Evolutionary conservation across 2,329 filamentous ascomycete species (phyloP), one percentile per base, ranked within the genome.

Genomic region (Aspergillus caelatus): DNA sequence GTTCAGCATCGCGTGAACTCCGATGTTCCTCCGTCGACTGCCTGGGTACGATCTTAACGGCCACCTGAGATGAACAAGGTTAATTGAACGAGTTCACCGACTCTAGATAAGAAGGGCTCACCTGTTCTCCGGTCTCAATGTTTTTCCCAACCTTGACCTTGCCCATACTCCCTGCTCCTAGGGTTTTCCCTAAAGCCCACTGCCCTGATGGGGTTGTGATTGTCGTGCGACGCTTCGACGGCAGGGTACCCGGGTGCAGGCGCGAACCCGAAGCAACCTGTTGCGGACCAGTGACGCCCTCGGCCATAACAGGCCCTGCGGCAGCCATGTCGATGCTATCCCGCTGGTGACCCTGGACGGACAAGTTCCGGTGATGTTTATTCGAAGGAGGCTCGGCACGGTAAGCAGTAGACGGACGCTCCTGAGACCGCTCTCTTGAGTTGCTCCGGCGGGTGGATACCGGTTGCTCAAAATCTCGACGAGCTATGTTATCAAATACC

Each of bases 161-260:
- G 68, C 95, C 95, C 95, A 99, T 99, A 78, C 94, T 98, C 57
- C 95, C 95, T 59, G 94, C 93, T 64, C 95, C 95, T 72, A 99
- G 95, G 4, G 95, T 98, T 84, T 98, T 98, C 64, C 94, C 94
- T 58, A 99, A 84, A 61, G 93, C 89, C 93, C 94, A 99, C 82
- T 94, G 93, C 62, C 95, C 95, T 14, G 94, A 93, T 54, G 91
- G 89, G 3, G 94, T 93, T 58, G 91, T 92, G 75, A 99, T 96
- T 46, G 92, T 94, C 14, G 94, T 97, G 72, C 88, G 81, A 69
- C 88, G 81, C 60, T 83, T 79, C 14, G 84, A 78, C 62, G 82
- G 81, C 26, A 77, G 67, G 50, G 76, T 65, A 60, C 69, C 65
- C 72, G 77, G 67, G 76, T 79, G 62, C 50, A 65, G 52, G 61